These are phyloP conservation scores for Ophiostoma pallidulum DNA, from an alignment of 2,329 filamentous ascomycete species.

Conservation along the genomic window DNA sequence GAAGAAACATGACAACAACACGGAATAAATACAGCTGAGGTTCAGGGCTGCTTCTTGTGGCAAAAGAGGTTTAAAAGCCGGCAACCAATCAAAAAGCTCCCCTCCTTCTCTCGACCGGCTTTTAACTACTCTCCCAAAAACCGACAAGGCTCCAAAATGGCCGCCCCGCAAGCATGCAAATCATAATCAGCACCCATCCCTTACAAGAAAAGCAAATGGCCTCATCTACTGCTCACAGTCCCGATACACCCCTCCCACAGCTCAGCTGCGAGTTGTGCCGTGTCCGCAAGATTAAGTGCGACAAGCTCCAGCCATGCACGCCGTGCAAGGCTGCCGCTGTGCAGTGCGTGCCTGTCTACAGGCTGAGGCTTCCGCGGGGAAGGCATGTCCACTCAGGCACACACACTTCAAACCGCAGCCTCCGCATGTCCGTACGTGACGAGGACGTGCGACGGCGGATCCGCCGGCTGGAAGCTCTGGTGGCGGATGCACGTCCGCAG, in stretches of 20 bases:
- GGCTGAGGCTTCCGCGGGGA: background rate
- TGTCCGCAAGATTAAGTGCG: conserved; percentile 1
- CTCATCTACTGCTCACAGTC: too few relatives aligned
- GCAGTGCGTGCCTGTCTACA: background rate
- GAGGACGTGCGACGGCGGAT: background rate
- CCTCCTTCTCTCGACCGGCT: too few relatives aligned
- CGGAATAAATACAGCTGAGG: too few relatives aligned
- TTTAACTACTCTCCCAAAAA: background rate
- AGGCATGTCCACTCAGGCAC: background rate
- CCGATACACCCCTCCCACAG: background rate
- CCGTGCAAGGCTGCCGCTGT: background rate
- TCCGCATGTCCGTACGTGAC: background rate
- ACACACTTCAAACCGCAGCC: too few relatives aligned
- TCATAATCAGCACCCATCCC: too few relatives aligned
- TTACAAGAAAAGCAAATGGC: too few relatives aligned
- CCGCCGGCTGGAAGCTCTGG: conserved; percentile 2
- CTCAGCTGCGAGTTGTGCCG: conserved; percentile 3
- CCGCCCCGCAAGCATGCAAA: too few relatives aligned
- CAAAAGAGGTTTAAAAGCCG: too few relatives aligned
- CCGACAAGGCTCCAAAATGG: background rate
- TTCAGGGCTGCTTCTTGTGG: too few relatives aligned
- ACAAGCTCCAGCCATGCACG: conserved; percentile 4
- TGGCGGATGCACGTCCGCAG: background rate
- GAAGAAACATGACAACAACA: too few relatives aligned
- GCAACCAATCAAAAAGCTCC: too few relatives aligned